Conservation (phyloP, 768 basidiomycete species). For the Lactarius pseudohatsudake region DNA sequence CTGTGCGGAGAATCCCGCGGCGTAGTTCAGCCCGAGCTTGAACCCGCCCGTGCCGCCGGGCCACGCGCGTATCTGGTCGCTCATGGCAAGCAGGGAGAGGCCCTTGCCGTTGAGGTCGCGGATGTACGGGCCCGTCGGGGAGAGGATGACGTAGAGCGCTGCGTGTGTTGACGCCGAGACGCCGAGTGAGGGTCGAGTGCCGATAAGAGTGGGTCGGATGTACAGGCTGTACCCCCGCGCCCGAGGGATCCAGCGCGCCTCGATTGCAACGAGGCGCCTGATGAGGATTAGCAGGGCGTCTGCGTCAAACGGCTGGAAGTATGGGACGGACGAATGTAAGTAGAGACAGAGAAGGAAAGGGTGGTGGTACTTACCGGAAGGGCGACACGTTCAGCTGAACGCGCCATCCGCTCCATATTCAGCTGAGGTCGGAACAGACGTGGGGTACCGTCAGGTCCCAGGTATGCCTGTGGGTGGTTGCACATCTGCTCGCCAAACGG, state of each 20-base stretch:
- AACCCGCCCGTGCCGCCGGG: slow-evolving; percentile 52
- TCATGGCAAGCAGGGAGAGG: slow-evolving; percentile 46
- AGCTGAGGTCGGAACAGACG: slow-evolving; percentile 79
- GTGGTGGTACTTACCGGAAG: slow-evolving; percentile 52
- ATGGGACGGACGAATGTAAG: neutral
- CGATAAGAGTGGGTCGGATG: slow-evolving; percentile 76
- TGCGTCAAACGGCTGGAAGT: slow-evolving; percentile 43
- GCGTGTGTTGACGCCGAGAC: slow-evolving; percentile 79
- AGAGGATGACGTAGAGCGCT: slow-evolving; percentile 80
- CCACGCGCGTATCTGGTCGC: slow-evolving; percentile 47
- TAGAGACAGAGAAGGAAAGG: neutral
- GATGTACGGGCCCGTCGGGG: slow-evolving; percentile 59
- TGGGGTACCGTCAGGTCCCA: slow-evolving; percentile 67
- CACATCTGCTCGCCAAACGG: neutral
- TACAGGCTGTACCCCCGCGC: slow-evolving; percentile 78
- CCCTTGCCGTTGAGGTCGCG: slow-evolving; percentile 20
- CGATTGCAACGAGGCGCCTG: slow-evolving; percentile 66
- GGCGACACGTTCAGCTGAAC: slow-evolving; percentile 68
- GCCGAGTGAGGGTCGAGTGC: slow-evolving; percentile 50
- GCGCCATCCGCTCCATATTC: slow-evolving; percentile 81
- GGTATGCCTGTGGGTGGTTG: slow-evolving; percentile 51
- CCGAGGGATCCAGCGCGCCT: slow-evolving; percentile 83
- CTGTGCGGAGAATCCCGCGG: slow-evolving; percentile 42
- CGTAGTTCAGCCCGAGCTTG: slow-evolving; percentile 46
- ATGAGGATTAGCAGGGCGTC: slow-evolving; percentile 50